phyloP scores from a whole-genome alignment of 164 flowering plant species.

The Vitis vinifera region DNA sequence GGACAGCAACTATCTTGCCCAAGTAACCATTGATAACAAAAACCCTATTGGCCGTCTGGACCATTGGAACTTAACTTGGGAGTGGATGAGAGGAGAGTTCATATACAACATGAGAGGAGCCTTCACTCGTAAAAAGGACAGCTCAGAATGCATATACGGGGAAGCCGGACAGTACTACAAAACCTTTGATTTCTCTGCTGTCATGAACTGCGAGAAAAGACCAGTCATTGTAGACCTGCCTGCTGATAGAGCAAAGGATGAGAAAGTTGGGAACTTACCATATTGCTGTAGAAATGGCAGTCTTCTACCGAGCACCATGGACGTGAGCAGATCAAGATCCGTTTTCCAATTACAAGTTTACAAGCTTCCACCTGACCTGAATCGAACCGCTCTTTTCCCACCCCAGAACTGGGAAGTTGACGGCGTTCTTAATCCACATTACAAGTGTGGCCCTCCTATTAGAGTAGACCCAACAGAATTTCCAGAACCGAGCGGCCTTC shows the following conservation, averaged over 20 bases:
- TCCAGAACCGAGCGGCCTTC: constrained; percentile 57
- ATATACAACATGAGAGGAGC: constrained; percentile 76
- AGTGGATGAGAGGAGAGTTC: constrained; percentile 89
- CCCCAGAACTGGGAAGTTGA: constrained; percentile 69
- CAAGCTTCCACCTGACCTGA: constrained; percentile 71
- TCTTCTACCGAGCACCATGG: constrained; percentile 57
- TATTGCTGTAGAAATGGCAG: constrained; percentile 70
- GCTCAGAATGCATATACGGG: constrained; percentile 65
- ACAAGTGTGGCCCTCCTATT: constrained; percentile 67
- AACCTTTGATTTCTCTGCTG: constrained; percentile 58
- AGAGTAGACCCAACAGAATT: constrained; percentile 54
- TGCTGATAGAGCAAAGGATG: constrained; percentile 40
- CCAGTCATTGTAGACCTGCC: constrained; percentile 74
- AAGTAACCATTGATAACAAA: constrained; percentile 59
- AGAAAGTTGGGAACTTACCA: constrained; percentile 59
- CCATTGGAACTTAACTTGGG: constrained; percentile 90
- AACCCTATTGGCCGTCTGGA: constrained; percentile 72
- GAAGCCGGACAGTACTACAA: constrained; percentile 44
- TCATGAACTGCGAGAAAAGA: constrained; percentile 59
- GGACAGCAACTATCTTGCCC: constrained; percentile 50
- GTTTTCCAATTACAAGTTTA: constrained; percentile 65
- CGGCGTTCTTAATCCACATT: constrained; percentile 65
- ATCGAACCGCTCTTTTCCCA: constrained; percentile 60
- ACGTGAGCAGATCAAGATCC: constrained; percentile 45
- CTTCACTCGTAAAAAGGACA: constrained; percentile 48